Base-by-base conservation (phyloP, 2,329 filamentous ascomycete genomes). In the Lachnellula occidentalis region DNA sequence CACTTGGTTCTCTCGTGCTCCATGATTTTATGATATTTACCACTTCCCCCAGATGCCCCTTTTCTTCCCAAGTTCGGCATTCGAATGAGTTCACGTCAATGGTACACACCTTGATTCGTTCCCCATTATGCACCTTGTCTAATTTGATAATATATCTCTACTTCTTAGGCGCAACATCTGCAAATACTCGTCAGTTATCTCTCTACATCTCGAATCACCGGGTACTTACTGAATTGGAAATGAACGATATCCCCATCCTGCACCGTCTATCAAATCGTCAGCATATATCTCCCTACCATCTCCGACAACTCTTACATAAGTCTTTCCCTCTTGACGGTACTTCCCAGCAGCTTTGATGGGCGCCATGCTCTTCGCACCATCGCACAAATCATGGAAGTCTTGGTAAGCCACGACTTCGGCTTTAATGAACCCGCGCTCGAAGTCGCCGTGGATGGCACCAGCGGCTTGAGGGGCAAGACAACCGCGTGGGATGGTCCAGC, bases 311-410 rank as follows among this genome's bases (percentile, higher is more conserved):
- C 24, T 11, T 15, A 58, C 72, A 65, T 75, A 75, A 31, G 70
- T 70, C 58, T 74, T 74, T 60, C 73, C 73, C 59, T 75, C 73
- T 60, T 74, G 73, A 21, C 73, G 63, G 56, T 74, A 75, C 57
- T 75, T 75, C 1, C 73, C 73, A 43, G 73, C 73, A 17, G 73
- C 73, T 58, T 75, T 75, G 55, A 75, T 74, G 0, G 73, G 73
- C 14, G 59, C 73, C 72, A 75, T 75, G 5, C 71, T 73, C 62
- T 75, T 75, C 45, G 62, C 66, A 3, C 72, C 73, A 36, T 72
- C 71, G 12, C 73, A 75, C 0, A 75, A 67, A 55, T 74, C 71
- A 42, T 73, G 65, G 63, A 75, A 76, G 57, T 76, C 74, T 58
- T 74, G 71, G 59, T 73, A 76, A 2, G 72, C 67, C 2, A 76